A percentile compares a stretch with the other conserved stretches of the same genome.
phyloP scores from a whole-genome alignment of 495 filamentous ascomycete genomes.

The Aspergillus homomorphus region DNA sequence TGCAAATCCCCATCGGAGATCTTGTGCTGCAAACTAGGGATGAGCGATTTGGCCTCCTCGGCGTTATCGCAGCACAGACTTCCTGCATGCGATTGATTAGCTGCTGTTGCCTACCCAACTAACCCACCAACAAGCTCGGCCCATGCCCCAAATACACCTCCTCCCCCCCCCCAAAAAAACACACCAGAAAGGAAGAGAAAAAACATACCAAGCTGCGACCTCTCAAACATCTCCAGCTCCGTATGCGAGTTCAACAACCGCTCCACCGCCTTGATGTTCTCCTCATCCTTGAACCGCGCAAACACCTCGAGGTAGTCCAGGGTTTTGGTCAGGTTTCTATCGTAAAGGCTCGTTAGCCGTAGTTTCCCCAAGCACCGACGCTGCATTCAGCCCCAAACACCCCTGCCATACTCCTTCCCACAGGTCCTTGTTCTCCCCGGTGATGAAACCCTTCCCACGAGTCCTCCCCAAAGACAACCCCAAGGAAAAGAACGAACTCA shows the following conservation, averaged over 20 bases:
- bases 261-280: conserved; percentile 91
- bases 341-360: too few relatives aligned
- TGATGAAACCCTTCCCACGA: background rate
- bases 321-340: conserved; percentile 75
- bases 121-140: background rate
- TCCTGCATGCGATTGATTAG: conserved; percentile 44
- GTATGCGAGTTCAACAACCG: conserved; percentile 70
- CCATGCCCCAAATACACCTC: background rate
- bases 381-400: conserved; percentile 4
- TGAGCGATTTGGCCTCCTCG: conserved; percentile 95
- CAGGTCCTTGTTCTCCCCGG: too few relatives aligned
- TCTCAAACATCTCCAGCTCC: conserved; percentile 85
- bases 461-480: background rate
- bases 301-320: conserved; percentile 89
- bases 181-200: conserved; percentile 14
- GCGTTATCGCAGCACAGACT: conserved; percentile 86
- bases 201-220: conserved; percentile 79
- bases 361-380: too few relatives aligned
- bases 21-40: conserved; percentile 85
- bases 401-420: background rate
- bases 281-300: conserved; percentile 89
- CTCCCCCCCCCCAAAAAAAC: background rate
- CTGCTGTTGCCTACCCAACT: background rate
- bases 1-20: conserved; percentile 83
- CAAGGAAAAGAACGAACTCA: conserved; percentile 23